Evolutionary conservation across 306 rosid genomes (phyloP), one percentile per base, ranked within the genome.

Genomic region (Hippophae gyantsensis): DNA sequence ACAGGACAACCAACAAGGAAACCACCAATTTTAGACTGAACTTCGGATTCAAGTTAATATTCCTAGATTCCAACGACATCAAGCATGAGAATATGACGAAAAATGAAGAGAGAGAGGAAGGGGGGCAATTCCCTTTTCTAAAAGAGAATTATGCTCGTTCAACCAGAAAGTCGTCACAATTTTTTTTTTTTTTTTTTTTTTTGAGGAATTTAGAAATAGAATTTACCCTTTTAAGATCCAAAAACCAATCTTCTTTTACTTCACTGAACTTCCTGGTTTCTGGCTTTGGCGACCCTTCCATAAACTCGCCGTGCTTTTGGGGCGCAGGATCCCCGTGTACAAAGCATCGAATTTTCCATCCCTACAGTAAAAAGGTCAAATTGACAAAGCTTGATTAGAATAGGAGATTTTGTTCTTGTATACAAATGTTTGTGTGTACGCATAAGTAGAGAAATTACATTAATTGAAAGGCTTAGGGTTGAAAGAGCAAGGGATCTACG

Each of bases 361-460:
- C 12, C 53, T 49, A 49, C 13, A 12, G 6, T 12, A 13, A 12
- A 49, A 49, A 1, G 5, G 38, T 32, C 38, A 32, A 32, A 32
- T 32, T 32, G 2, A 32, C 4, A 32, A 2, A 32, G 38, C 38
- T 32, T 32, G 38, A 32, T 32, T 32, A 2, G 38, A 32, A 32
- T 32, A 32, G 4, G 38, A 32, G 38, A 32, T 32, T 32, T 32
- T 32, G 38, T 32, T 32, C 38, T 32, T 32, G 38, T 32, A 32
- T 32, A 32, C 3, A 32, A 32, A 32, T 4, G 38, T 32, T 32
- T 32, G 38, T 32, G 38, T 32, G 38, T 4, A 32, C 38, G 38
- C 38, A 25, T 7, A 62, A 56, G 56, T n/a, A 48, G 47, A 42
- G 38, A 13, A 48, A 26, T 63, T 67, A 76, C 82, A 13, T n/a